These are phyloP conservation scores for Ramalina intermedia DNA, from an alignment of 495 filamentous ascomycete genomes.

Conservation along the genomic window DNA sequence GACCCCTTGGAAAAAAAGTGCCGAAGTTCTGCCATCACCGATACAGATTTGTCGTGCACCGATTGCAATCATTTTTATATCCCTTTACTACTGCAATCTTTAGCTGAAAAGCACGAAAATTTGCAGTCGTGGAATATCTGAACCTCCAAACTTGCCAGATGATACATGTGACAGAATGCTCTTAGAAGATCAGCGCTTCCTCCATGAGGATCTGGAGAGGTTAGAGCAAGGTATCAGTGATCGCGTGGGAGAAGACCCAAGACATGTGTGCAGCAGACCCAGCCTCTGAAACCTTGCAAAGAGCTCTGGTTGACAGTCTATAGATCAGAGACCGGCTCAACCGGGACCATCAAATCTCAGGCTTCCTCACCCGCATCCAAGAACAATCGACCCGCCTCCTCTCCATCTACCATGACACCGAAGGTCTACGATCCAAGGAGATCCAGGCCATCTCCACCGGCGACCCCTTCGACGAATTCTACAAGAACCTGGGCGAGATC, in stretches of 20 bases:
- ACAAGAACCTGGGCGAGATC: constrained; percentile 65
- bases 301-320: constrained; percentile 17
- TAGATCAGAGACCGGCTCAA: constrained; percentile 74
- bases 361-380: constrained; percentile 74
- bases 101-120: neutral
- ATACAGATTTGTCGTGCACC: neutral
- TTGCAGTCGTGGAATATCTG: neutral
- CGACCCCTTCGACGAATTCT: constrained; percentile 85
- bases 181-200: constrained; percentile 78
- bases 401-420: constrained; percentile 70
- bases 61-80: neutral
- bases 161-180: constrained; percentile 43
- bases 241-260: constrained; percentile 72
- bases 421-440: constrained; percentile 57
- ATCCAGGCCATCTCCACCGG: constrained; percentile 71
- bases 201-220: constrained; percentile 91
- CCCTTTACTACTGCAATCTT: too few species aligned
- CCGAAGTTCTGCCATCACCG: too few species aligned
- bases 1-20: too few species aligned
- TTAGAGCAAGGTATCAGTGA: constrained; percentile 89
- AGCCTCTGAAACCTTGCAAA: neutral
- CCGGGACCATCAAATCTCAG: constrained; percentile 81
- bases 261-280: constrained; percentile 47
- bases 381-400: constrained; percentile 68
- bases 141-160: too few species aligned